Conservation (phyloP, 1,284 basidiomycete genomes). For the Leucoagaricus sp. region DNA sequence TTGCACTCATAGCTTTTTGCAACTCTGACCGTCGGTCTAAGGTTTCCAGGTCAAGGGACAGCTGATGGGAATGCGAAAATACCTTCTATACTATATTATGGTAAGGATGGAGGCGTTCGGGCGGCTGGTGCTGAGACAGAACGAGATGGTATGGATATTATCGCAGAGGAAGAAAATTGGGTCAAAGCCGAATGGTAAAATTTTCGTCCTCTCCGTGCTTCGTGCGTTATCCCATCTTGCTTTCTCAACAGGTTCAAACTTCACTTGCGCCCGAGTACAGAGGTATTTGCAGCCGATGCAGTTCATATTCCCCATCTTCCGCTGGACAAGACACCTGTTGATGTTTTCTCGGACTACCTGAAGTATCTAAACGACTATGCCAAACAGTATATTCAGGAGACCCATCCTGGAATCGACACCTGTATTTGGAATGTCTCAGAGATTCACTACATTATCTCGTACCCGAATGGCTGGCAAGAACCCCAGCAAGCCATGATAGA, state of each 20-base stretch:
- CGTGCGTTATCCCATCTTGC: background rate
- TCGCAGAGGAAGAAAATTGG: conserved; percentile 76
- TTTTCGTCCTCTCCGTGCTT: conserved; percentile 27
- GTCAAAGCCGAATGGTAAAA: conserved; percentile 72
- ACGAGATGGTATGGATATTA: conserved; percentile 50
- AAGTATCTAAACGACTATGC: conserved; percentile 73
- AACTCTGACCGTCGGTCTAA: conserved; percentile 25
- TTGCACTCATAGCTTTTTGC: background rate
- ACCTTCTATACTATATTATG: conserved; percentile 74
- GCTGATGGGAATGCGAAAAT: conserved; percentile 83
- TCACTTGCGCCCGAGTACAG: conserved; percentile 68
- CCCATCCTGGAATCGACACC: conserved; percentile 65
- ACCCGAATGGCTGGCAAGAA: conserved; percentile 83
- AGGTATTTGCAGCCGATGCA: conserved; percentile 79
- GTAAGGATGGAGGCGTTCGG: conserved; percentile 59
- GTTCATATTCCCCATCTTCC: conserved; percentile 72
- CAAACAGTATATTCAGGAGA: conserved; percentile 70
- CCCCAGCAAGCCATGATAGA: conserved; percentile 79
- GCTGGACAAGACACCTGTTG: conserved; percentile 60
- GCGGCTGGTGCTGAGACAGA: conserved; percentile 78
- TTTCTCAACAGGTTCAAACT: conserved; percentile 66
- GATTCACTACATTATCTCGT: conserved; percentile 72
- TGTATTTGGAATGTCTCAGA: conserved; percentile 72
- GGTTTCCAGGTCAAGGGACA: conserved; percentile 81
- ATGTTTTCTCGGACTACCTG: conserved; percentile 79